Base-by-base conservation (phyloP, 1,284 basidiomycete species). In the Ustilago bromivora region DNA sequence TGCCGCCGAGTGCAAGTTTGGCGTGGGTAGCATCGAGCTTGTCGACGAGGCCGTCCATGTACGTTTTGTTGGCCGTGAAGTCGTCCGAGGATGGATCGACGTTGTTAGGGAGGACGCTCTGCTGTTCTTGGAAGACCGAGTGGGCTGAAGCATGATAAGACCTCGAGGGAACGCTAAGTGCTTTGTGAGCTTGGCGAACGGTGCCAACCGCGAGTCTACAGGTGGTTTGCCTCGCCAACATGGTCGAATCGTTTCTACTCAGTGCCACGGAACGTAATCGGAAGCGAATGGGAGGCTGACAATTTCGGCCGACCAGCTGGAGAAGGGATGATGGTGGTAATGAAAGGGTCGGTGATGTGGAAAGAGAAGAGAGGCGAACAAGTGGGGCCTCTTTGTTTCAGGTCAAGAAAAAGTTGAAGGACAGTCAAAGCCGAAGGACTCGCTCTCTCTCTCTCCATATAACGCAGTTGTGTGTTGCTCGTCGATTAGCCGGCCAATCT, bases 1-100 rank as follows among this genome's bases (percentile, higher is more conserved):
- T 85, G 10, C 88, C 88, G 15, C 88, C 88, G 58, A 87, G 85
- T 49, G 78, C 65, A 10, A 85, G 78, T 46, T 67, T 71, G 32
- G 69, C 66, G 51, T 83, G 78, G 5, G 66, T 69, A 6, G 64
- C 63, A 59, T 84, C 77, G 59, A 84, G 71, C 47, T 79, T 63
- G 13, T 53, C 36, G 31, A 84, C 76, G 47, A 84, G 77, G 2
- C 57, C 40, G 58, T 77, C 78, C 82, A 84, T 84, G 63, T 66
- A 38, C 10, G 63, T 38, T 62, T 76, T 74, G 69, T 84, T 84
- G 61, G 66, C 71, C n/a, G 60, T n/a, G 56, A 77, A 84, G 28
- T 61, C 66, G 32, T 73, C 74, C 47, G 80, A 76, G 12, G 65
- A 57, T 2, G 68, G 15, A 52, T 83, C 80, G 23, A 83, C 59